Evolutionary conservation across 2,329 filamentous ascomycete genomes (phyloP), one percentile per base, ranked within the genome.

Genomic region (Hyphodiscus sp.): DNA sequence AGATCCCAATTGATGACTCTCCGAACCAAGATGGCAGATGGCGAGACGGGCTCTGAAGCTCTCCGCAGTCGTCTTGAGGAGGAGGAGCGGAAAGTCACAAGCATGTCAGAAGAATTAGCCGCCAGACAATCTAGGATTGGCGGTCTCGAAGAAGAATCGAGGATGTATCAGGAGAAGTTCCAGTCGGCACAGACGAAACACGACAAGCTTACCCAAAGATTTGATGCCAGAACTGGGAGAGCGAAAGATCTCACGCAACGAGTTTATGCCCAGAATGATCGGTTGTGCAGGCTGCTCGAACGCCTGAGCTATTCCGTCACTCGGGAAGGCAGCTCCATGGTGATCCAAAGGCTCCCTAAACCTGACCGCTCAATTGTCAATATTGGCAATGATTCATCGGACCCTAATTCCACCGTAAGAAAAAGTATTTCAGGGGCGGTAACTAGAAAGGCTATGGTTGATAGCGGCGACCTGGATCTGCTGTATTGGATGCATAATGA

Each of bases 221-320:
- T 89, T 46, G 83, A 90, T 44, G 77, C 81, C 45, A 87, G 90
- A 45, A 86, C 86, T 42, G 75, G 77, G 50, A 85, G 85, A 58
- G 85, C 89, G 5, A 90, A 89, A 67, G 89, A 96, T 58, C 75
- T 97, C 13, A 95, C 91, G 1, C 87, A 91, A 64, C 83, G 85
- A 52, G 76, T 96, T 3, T 95, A 89, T 67, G 79, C 83, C 1
- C 89, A 96, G 57, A 91, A 94, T 58, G 88, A 95, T 61, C 85
- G 89, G 20, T 76, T 96, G n/a, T 81, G 82, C 55, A 83, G 86
- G 49, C 81, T 99, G 47, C 76, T 99, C 0, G 91, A 97, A 66
- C 82, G 90, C 29, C 77, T 97, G 4, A 92, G 92, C 13, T 96
- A 94, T 66, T 83, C 86, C 0, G 80, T 97, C 16, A 82, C 83